A percentile compares a stretch with the other conserved stretches of the same genome.
phyloP scores from a whole-genome alignment of 371 early-diverging fungal species.

The Circinella umbellata region DNA sequence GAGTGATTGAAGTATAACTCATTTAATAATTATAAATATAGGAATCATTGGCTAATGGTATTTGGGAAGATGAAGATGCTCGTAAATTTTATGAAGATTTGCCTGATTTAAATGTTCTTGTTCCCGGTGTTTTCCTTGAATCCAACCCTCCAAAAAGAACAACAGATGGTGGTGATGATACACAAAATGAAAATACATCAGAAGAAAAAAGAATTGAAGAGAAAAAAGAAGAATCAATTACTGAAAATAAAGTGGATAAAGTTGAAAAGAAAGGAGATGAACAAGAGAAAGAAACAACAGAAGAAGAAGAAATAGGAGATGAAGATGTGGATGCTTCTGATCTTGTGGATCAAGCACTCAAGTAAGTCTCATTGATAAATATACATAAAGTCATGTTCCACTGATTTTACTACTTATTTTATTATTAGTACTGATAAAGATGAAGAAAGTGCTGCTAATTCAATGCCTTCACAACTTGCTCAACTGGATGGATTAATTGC shows the following conservation, averaged over 20 bases:
- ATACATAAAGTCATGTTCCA: background rate
- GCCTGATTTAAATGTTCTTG: constrained; percentile 73
- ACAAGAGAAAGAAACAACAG: constrained; percentile 18
- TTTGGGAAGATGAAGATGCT: constrained; percentile 91
- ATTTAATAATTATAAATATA: constrained; percentile 25
- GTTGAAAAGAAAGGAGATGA: too few species aligned
- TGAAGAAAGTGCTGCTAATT: constrained; percentile 45
- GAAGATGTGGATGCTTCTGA: constrained; percentile 19
- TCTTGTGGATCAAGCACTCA: constrained; percentile 42
- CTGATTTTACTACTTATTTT: background rate
- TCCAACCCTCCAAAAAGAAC: constrained; percentile 34
- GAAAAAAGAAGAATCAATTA: constrained; percentile 16
- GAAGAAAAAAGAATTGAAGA: constrained; percentile 18
- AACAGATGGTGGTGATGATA: constrained; percentile 6
- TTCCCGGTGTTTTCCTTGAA: constrained; percentile 80
- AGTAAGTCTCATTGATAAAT: constrained; percentile 18
- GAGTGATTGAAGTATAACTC: too few species aligned
- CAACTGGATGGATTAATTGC: constrained; percentile 74
- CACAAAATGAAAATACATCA: constrained; percentile 20
- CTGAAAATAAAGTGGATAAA: constrained; percentile 30
- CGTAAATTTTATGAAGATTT: constrained; percentile 84
- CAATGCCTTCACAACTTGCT: constrained; percentile 54
- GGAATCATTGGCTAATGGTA: constrained; percentile 56
- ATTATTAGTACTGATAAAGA: constrained; percentile 30
- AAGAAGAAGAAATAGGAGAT: constrained; percentile 25